Percentiles rank a stretch among this genome's conserved stretches.
Evolutionary conservation across 2,329 filamentous ascomycete genomes (phyloP).

Genomic region (Aureobasidium sp.): DNA sequence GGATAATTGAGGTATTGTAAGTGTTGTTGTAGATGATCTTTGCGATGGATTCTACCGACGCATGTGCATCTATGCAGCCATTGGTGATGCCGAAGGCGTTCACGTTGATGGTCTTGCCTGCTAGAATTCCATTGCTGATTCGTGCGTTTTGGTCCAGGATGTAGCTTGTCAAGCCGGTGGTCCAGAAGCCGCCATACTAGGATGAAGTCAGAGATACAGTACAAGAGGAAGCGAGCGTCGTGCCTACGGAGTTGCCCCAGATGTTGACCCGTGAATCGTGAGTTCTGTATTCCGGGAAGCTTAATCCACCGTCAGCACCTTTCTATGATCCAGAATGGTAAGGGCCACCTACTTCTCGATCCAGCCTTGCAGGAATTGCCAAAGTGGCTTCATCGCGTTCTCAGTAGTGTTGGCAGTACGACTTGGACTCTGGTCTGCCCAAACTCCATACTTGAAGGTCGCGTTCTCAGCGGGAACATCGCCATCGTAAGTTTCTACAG

Average conservation of each 20-base stretch:
- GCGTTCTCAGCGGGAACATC: slow-evolving; percentile 16
- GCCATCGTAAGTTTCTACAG: slow-evolving; percentile 14
- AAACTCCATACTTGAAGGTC: slow-evolving; percentile 19
- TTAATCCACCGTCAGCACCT: neutral
- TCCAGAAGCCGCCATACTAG: slow-evolving; percentile 48
- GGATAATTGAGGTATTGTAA: slow-evolving; percentile 26
- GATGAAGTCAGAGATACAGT: slow-evolving; percentile 13
- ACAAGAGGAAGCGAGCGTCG: rapidly evolving
- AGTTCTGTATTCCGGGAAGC: neutral
- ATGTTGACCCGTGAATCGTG: neutral
- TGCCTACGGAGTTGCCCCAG: neutral
- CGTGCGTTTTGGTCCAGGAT: slow-evolving; percentile 52
- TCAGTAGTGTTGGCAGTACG: slow-evolving; percentile 29
- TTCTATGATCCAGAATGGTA: rapidly evolving
- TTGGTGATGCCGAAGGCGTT: slow-evolving; percentile 49
- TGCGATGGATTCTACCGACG: slow-evolving; percentile 31
- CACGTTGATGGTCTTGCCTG: slow-evolving; percentile 34
- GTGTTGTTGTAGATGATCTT: slow-evolving; percentile 27
- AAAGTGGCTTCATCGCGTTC: slow-evolving; percentile 41
- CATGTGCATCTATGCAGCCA: slow-evolving; percentile 43
- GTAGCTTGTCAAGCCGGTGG: slow-evolving; percentile 48
- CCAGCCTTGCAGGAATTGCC: slow-evolving; percentile 47
- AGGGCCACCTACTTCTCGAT: slow-evolving; percentile 8
- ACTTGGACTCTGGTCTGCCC: slow-evolving; percentile 14
- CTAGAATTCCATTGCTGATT: slow-evolving; percentile 35